These are phyloP conservation scores for Auricularia sp. DNA, from an alignment of 768 basidiomycete species.

Conservation along the genomic window DNA sequence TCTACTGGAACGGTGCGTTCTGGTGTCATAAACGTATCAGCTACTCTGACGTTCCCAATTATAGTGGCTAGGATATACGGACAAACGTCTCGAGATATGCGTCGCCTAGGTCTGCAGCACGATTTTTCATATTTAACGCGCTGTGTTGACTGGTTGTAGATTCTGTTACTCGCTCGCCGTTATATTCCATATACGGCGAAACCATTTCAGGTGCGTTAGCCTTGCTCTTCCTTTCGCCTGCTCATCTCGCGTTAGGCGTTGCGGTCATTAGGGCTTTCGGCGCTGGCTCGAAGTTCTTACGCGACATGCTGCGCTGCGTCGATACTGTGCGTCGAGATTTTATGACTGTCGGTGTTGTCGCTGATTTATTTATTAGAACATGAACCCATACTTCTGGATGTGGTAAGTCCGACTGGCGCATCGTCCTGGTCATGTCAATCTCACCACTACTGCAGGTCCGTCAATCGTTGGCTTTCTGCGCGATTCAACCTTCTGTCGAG, in stretches of 20 bases:
- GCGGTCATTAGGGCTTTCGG: slow-evolving; percentile 73
- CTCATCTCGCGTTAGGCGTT: slow-evolving; percentile 19
- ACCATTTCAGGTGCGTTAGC: slow-evolving; percentile 30
- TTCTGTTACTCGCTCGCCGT: slow-evolving; percentile 37
- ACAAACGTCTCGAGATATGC: slow-evolving; percentile 61
- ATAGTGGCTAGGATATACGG: slow-evolving; percentile 46
- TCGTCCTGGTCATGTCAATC: slow-evolving; percentile 5
- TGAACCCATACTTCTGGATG: slow-evolving; percentile 83
- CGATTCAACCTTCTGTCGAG: slow-evolving; percentile 79
- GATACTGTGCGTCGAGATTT: slow-evolving; percentile 50
- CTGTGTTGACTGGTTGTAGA: slow-evolving; percentile 15
- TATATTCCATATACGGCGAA: slow-evolving; percentile 44
- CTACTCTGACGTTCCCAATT: not conserved
- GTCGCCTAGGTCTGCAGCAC: slow-evolving; percentile 15
- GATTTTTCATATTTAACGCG: too few relatives aligned
- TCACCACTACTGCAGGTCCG: slow-evolving; percentile 27
- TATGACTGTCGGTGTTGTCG: not conserved
- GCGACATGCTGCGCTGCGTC: slow-evolving; percentile 74
- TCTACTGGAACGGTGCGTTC: slow-evolving; percentile 64
- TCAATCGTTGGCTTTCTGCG: slow-evolving; percentile 84
- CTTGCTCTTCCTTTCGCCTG: slow-evolving; percentile 11
- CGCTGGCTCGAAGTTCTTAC: slow-evolving; percentile 73
- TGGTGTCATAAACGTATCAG: slow-evolving; percentile 11
- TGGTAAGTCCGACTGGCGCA: slow-evolving; percentile 34
- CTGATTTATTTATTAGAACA: slow-evolving; percentile 26